A percentile compares a stretch with the other conserved stretches of the same genome.
phyloP scores from a whole-genome alignment of 495 filamentous ascomycete species.

The Cudoniella acicularis region DNA sequence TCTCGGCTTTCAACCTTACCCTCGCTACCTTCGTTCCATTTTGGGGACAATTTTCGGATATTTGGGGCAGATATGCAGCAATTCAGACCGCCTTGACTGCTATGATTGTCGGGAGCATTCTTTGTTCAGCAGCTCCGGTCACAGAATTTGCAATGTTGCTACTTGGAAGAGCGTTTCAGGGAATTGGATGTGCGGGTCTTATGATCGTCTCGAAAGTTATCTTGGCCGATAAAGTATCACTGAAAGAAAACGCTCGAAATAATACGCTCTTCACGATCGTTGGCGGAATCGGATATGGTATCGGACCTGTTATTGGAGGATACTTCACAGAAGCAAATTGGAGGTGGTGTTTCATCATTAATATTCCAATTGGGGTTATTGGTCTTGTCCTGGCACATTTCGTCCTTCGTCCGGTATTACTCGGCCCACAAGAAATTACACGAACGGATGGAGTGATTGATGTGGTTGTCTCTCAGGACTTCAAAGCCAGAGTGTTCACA shows the following conservation, averaged over 20 bases:
- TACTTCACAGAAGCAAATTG: slow-evolving; percentile 42
- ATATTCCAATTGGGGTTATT: slow-evolving; percentile 44
- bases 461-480: slow-evolving; percentile 13
- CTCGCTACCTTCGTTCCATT: slow-evolving; percentile 56
- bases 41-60: slow-evolving; percentile 54
- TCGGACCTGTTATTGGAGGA: slow-evolving; percentile 52
- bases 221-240: slow-evolving; percentile 51
- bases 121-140: slow-evolving; percentile 50
- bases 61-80: slow-evolving; percentile 50
- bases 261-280: slow-evolving; percentile 53
- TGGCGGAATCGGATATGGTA: slow-evolving; percentile 44
- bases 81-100: slow-evolving; percentile 43
- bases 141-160: slow-evolving; percentile 48
- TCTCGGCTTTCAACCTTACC: slow-evolving; percentile 59
- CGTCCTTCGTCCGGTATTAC: slow-evolving; percentile 35
- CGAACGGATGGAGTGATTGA: slow-evolving; percentile 19
- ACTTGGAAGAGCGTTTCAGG: slow-evolving; percentile 55
- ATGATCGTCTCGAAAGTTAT: slow-evolving; percentile 49
- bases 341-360: slow-evolving; percentile 59
- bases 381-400: slow-evolving; percentile 37
- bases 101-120: slow-evolving; percentile 46
- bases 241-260: slow-evolving; percentile 55
- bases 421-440: slow-evolving; percentile 34
- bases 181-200: slow-evolving; percentile 48
- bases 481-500: slow-evolving; percentile 39